Evolutionary conservation across 2,329 filamentous ascomycete genomes (phyloP), one percentile per base, ranked within the genome.

Genomic region (Aspergillus amoenus): DNA sequence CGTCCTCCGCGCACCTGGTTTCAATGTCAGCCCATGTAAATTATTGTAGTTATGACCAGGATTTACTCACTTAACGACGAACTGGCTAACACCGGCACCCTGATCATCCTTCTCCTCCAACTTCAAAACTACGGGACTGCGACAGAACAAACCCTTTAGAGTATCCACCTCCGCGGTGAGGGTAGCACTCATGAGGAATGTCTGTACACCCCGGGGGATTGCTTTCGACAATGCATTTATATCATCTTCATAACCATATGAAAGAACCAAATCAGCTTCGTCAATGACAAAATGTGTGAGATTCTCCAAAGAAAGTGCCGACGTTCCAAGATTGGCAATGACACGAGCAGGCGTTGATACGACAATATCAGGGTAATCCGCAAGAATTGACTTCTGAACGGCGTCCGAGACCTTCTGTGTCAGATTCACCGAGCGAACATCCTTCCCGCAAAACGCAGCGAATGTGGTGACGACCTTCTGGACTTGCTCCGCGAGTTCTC

Each of bases 221-320:
- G 87, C 83, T 64, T 88, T 86, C 0, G 92, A 83, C 34, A 99
- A 82, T 64, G 85, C 88, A 67, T 92, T 85, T 59, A 99, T 82
- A 66, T 97, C 94, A 58, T 96, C 90, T 57, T 93, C 88, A 71
- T 97, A 96, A 48, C 93, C 94, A 70, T 97, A 99, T 4, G 91
- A 95, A 56, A 97, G 80, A 6, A 99, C 89, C 61, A 99, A 76
- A 70, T 99, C 94, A 3, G 93, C 93, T 77, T 99, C 94, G 72
- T 99, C 94, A 52, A 99, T 86, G 0, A 97, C 90, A 15, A 97
- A 78, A 62, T 92, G 87, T 32, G 85, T 83, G 21, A 99, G 81
- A 47, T 84, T 82, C 15, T 88, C 83, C 32, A 96, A 78, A 1
- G 86, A 85, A 49, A 97, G 78, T 0, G 88, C 84, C 11, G 87